Base-by-base conservation (phyloP, 306 rosid genomes). In the Rosa chinensis region DNA sequence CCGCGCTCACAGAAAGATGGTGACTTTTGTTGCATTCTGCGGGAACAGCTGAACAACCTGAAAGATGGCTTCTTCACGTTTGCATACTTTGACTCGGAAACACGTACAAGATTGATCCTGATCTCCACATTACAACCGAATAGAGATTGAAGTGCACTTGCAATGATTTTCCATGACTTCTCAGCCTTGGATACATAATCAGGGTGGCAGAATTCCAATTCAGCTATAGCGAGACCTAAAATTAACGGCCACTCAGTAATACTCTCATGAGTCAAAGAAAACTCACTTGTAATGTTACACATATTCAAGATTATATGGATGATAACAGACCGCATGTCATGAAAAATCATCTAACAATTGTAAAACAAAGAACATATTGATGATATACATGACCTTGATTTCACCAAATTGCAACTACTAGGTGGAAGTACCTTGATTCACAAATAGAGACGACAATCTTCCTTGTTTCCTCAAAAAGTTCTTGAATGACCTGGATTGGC, bases 141-240 rank as follows among this genome's bases (percentile, higher is more conserved):
- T 40, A 90, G 62, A 48, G 83, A 73, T 78, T 89, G 97, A 73
- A 93, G 86, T 45, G 82, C 89, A 58, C 85, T 89, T 37, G 95
- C 94, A 4, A 93, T 93, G 87, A 78, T 62, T 85, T 89, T 91
- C 98, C 94, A 89, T 18, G 95, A 90, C 82, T 90, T 90, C 87
- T 91, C 95, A 13, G 97, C 98, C 85, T 82, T 90, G 8, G 87
- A 82, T 62, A 84, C 87, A 45, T 84, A 79, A 50, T 80, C 81
- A 18, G 79, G 92, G 77, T 75, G 93, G 79, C 70, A 87, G 77
- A 93, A 93, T 79, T 90, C 92, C 82, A 93, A 81, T 80, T 89
- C 95, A 5, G 91, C 97, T 44, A 91, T 83, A 7, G 95, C 92
- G 10, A 89, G 84, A 79, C 89, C 98, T 93, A 86, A 39, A 87